Evolutionary conservation across 768 basidiomycete genomes (phyloP), one percentile per base, ranked within the genome.

Genomic region (Mycena metata): DNA sequence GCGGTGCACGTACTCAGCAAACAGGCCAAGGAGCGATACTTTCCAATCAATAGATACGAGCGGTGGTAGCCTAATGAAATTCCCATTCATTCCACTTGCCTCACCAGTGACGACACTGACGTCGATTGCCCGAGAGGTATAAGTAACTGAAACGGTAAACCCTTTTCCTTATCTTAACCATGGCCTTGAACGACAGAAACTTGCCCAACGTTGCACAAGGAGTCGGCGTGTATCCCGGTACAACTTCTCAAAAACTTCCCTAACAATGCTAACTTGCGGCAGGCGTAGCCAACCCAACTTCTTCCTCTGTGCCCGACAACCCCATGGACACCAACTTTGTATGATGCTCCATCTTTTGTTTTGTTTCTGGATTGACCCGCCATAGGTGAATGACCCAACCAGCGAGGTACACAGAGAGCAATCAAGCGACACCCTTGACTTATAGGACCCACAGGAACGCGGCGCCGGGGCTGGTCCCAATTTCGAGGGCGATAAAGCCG

Each of bases 1-100:
- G 94, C 89, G 0, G 88, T 95, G 23, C 94, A 96, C 75, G 82
- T 96, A 52, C 72, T 95, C 66, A 91, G 90, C 79, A 85, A 79
- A 64, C 83, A 86, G 30, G 90, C 91, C 26, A 82, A 88, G 68
- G 86, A 90, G 70, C 89, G 87, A 76, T 95, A 90, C 81, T 94
- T 95, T 74, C 75, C 62, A 9, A 52, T 57, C 13, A 50, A 75
- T 71, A 70, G 72, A 74, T 71, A 73, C 68, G 70, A 67, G 54
- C 69, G 70, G 49, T 79, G 78, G 79, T 76, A 75, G 65, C 39
- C 11, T 39, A 15, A 39, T 39, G 11, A 39, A 30, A 33, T 8
- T 33, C 4, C 19, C 24, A n/a, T 43, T 43, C 10, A 47, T 45
- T 59, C 58, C 58, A 59, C 17, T 21, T 2, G 26, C 58, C 43